A percentile compares a stretch with the other conserved stretches of the same genome.
Conservation (phyloP, 2,329 filamentous ascomycete species). For the Apiospora kogelbergensis region DNA sequence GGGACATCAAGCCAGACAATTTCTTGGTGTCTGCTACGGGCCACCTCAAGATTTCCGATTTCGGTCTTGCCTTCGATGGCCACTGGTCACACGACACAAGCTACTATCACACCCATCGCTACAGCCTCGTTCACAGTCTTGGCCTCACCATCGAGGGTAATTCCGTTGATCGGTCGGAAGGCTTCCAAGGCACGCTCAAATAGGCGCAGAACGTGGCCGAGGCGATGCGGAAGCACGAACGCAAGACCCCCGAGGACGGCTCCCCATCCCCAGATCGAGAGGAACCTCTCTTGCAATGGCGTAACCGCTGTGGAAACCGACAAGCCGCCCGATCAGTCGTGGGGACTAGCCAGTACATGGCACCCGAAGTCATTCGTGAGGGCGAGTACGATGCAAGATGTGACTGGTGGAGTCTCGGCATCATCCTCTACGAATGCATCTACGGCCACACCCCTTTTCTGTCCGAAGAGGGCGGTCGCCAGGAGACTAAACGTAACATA, state of each 20-base stretch:
- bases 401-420: conserved; percentile 95
- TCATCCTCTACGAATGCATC: conserved; percentile 92
- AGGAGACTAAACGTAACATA: conserved; percentile 85
- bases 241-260: conserved; percentile 38
- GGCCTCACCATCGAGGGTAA: conserved; percentile 75
- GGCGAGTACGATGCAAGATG: conserved; percentile 87
- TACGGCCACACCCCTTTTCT: conserved; percentile 92
- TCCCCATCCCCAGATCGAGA: conserved; percentile 24
- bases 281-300: conserved; percentile 65
- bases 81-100: conserved; percentile 90
- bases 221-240: conserved; percentile 41
- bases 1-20: conserved; percentile 96
- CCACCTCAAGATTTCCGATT: conserved; percentile 94
- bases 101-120: conserved; percentile 83
- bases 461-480: conserved; percentile 68
- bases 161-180: conserved; percentile 57
- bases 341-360: conserved; percentile 98
- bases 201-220: conserved; percentile 40
- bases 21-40: conserved; percentile 87
- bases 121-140: conserved; percentile 74
- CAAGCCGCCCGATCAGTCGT: conserved; percentile 82
- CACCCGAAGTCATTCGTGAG: conserved; percentile 84
- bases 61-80: conserved; percentile 91
- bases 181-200: conserved; percentile 34
- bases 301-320: conserved; percentile 67